phyloP scores from a whole-genome alignment of 305 asterid genomes.

The Rubia occidens region DNA sequence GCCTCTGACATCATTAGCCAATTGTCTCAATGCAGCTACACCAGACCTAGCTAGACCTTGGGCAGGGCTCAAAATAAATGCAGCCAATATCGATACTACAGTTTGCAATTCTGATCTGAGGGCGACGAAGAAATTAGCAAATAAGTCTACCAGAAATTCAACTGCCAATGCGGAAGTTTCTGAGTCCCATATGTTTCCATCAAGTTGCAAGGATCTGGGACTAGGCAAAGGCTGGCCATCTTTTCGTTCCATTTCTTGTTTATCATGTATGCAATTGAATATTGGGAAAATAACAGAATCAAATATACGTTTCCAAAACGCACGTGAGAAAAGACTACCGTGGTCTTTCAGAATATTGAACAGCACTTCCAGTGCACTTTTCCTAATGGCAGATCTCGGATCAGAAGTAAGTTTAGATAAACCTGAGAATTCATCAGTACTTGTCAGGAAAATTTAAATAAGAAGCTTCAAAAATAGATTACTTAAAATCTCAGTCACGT shows the following conservation, averaged over 20 bases:
- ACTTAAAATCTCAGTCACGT: background rate
- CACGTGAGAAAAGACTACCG: conserved; percentile 68
- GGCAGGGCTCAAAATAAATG: conserved; percentile 55
- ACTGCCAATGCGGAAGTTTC: conserved; percentile 72
- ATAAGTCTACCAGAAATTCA: conserved; percentile 62
- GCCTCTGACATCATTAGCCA: conserved; percentile 57
- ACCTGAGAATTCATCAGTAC: conserved; percentile 46
- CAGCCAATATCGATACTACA: conserved; percentile 61
- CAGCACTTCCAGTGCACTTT: conserved; percentile 85
- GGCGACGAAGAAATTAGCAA: conserved; percentile 57
- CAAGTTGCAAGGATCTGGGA: conserved; percentile 39
- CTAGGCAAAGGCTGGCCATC: conserved; percentile 32
- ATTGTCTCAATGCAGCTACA: conserved; percentile 72
- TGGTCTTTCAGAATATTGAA: conserved; percentile 92
- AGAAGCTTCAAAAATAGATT: background rate
- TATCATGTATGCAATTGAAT: conserved; percentile 47
- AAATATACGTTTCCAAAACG: conserved; percentile 69
- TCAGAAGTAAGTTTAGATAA: conserved; percentile 81
- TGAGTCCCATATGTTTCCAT: conserved; percentile 67
- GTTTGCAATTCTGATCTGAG: conserved; percentile 62
- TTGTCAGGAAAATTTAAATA: conserved; percentile 17
- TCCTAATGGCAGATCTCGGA: conserved; percentile 90
- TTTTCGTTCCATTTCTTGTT: conserved; percentile 37
- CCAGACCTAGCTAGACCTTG: conserved; percentile 84
- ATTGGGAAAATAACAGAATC: conserved; percentile 65